phyloP scores from a whole-genome alignment of 768 basidiomycete species.

The Lactarius vividus region DNA sequence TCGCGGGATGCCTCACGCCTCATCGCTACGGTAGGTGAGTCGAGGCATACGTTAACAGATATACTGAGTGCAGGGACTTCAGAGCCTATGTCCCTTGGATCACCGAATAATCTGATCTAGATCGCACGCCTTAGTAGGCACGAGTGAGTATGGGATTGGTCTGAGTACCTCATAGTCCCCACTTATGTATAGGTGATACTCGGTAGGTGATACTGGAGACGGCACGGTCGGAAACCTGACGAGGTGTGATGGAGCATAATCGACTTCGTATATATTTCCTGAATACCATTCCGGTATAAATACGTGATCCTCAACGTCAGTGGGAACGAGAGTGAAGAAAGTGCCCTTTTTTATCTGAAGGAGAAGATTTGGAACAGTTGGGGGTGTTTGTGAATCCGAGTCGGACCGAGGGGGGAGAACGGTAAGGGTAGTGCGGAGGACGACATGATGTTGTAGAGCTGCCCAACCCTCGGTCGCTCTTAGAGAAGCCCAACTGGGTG shows the following conservation, averaged over 20 bases:
- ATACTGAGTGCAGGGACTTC: conserved; percentile 53
- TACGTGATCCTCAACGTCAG: conserved; percentile 25
- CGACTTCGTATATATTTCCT: conserved; percentile 83
- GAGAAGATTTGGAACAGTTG: conserved; percentile 44
- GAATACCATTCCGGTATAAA: conserved; percentile 60
- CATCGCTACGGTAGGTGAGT: conserved; percentile 35
- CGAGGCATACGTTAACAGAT: conserved; percentile 44
- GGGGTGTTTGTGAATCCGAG: conserved; percentile 1
- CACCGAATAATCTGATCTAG: conserved; percentile 82
- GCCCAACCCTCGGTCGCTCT: conserved; percentile 85
- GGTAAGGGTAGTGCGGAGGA: conserved; percentile 64
- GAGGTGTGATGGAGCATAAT: conserved; percentile 47
- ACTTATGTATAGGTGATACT: conserved; percentile 70
- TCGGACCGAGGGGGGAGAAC: conserved; percentile 45
- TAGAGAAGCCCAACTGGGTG: conserved; percentile 63
- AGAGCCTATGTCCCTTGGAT: conserved; percentile 46
- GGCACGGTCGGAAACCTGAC: conserved; percentile 51
- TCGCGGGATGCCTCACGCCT: conserved; percentile 51
- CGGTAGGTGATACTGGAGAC: conserved; percentile 42
- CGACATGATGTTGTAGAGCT: conserved; percentile 72
- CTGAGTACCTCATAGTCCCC: conserved; percentile 74
- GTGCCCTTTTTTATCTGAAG: conserved; percentile 69
- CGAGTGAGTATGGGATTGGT: conserved; percentile 2
- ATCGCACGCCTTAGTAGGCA: conserved; percentile 8
- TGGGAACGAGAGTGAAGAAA: conserved; percentile 68